Base-by-base conservation (phyloP, 2,329 filamentous ascomycete genomes). In the Emergomyces africanus region DNA sequence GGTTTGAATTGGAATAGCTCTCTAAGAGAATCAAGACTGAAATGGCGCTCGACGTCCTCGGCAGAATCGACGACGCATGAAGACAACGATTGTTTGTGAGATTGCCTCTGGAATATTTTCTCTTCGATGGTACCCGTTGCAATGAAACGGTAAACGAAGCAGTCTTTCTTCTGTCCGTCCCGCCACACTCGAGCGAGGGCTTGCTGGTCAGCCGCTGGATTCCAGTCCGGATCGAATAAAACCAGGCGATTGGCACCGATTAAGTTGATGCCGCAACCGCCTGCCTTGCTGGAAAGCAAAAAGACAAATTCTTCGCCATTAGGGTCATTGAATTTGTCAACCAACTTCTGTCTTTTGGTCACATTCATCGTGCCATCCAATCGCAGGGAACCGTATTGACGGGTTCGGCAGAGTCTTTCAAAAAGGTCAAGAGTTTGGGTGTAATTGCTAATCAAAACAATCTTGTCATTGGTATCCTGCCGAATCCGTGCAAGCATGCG, bases 71-170 rank as follows among this genome's bases (percentile, higher is more conserved):
- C 94, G 4, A 99, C 94, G 66, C 91, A 96, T 0, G 90, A 95
- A 0, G 92, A 97, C 1, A 99, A 79, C 8, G 90, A 95, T 74
- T 99, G 94, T 75, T 99, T 99, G 78, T 99, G 95, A 0, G 89
- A 95, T 70, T 99, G 94, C 10, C 95, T 87, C 73, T 99, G 94
- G 77, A 99, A 99, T 66, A 99, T 96, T 77, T 99, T 99, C 74
- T 99, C 94, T 70, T 99, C 94, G 62, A 99, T 99, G 0, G 91
- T 96, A 3, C 94, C 94, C 0, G 95, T 97, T 0, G 91, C 89
- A 67, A 99, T 99, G 76, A 99, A 99, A n/a, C 94, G 88, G 73
- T 99, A 99, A 18, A 99, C 94, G 67, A 99, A 99, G 69, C 94
- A 99, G 69, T 99, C 94, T 71, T 99, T 99, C 80, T 95, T 97